phyloP scores from a whole-genome alignment of 345 rosid genomes.

The Brassica nigra region DNA sequence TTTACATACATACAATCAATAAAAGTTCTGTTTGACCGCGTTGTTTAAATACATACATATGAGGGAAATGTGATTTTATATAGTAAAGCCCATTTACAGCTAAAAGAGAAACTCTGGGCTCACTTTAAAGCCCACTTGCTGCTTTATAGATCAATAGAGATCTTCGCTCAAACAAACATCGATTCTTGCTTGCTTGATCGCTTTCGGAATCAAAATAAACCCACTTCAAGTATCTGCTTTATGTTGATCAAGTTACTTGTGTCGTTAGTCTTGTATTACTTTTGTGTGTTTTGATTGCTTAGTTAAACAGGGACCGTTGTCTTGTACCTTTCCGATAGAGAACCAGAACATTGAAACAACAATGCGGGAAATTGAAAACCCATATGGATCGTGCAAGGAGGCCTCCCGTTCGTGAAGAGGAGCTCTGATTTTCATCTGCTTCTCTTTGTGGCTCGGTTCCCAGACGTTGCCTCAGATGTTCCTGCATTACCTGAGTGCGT shows the following conservation, averaged over 20 bases:
- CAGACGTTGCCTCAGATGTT: slow-evolving; percentile 68
- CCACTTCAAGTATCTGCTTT: too few relatives aligned
- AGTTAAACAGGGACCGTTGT: slow-evolving; percentile 64
- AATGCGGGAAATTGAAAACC: slow-evolving; percentile 57
- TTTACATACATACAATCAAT: too few relatives aligned
- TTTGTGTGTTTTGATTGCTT: not conserved
- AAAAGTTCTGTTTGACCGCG: too few relatives aligned
- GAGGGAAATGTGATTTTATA: too few relatives aligned
- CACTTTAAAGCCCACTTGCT: too few relatives aligned
- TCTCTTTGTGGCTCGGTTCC: slow-evolving; percentile 64
- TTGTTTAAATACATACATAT: too few relatives aligned
- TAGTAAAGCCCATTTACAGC: too few relatives aligned
- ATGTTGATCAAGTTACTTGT: not conserved
- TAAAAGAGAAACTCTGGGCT: too few relatives aligned
- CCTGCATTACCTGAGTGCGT: slow-evolving; percentile 82
- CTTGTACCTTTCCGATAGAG: slow-evolving; percentile 82
- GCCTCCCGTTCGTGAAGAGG: slow-evolving; percentile 74
- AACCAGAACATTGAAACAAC: slow-evolving; percentile 55
- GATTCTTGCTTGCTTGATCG: too few relatives aligned
- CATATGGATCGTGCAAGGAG: slow-evolving; percentile 66
- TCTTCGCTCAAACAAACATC: too few relatives aligned
- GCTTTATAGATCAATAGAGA: too few relatives aligned
- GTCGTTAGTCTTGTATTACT: not conserved
- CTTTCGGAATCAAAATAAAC: too few relatives aligned
- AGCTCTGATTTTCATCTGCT: slow-evolving; percentile 88